Evolutionary conservation across 2,329 filamentous ascomycete genomes (phyloP).

Genomic region (Raffaelea deltoideospora): DNA sequence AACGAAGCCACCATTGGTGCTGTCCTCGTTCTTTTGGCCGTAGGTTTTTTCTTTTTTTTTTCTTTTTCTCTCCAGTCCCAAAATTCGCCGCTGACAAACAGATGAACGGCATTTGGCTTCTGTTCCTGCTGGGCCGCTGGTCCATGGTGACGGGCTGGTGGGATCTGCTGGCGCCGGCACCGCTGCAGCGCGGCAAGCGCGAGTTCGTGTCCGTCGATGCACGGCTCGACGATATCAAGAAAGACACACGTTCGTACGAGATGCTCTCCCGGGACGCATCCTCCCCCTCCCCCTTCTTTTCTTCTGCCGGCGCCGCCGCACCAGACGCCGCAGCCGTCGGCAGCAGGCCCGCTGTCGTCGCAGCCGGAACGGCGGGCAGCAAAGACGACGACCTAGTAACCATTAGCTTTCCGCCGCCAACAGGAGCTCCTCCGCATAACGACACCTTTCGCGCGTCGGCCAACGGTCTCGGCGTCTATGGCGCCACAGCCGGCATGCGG

Average conservation of each 20-base stretch:
- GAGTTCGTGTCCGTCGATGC: slow-evolving; percentile 89
- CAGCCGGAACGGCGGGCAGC: neutral
- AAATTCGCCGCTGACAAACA: slow-evolving; percentile 17
- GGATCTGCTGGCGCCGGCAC: slow-evolving; percentile 39
- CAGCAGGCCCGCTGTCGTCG: no score
- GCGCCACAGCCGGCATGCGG: neutral
- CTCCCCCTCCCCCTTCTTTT: no score
- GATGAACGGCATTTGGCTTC: slow-evolving; percentile 74
- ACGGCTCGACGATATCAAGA: slow-evolving; percentile 38
- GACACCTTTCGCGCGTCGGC: no score
- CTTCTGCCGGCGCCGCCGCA: no score
- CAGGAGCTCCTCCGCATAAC: slow-evolving; percentile 2
- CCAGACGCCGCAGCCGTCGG: no score
- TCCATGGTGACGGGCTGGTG: slow-evolving; percentile 80
- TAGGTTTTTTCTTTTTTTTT: slow-evolving; percentile 47
- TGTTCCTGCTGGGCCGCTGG: slow-evolving; percentile 65
- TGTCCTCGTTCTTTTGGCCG: slow-evolving; percentile 66
- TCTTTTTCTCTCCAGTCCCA: slow-evolving; percentile 1
- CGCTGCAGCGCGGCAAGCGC: slow-evolving; percentile 37
- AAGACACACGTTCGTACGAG: slow-evolving; percentile 59
- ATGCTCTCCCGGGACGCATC: slow-evolving; percentile 49
- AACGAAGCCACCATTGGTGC: slow-evolving; percentile 65
- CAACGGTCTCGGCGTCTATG: no score
- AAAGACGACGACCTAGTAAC: slow-evolving; percentile 30
- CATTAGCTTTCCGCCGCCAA: slow-evolving; percentile 8